Conservation (phyloP, 2,329 filamentous ascomycete species). For the Hypoxylon sp. region DNA sequence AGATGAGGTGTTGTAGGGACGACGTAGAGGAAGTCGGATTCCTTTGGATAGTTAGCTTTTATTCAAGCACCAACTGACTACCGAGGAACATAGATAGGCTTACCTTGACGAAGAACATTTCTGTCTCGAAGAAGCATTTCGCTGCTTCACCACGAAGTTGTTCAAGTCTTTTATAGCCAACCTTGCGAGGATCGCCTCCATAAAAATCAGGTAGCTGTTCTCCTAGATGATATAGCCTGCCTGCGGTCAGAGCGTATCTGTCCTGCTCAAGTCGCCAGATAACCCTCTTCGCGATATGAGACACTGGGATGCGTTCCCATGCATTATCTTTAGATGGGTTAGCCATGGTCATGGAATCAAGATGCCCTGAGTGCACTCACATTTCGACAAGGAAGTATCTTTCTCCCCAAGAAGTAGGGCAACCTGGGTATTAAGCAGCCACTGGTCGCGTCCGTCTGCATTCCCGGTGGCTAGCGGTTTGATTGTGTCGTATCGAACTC, state of each 20-base stretch:
- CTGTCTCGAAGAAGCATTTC: slow-evolving; percentile 63
- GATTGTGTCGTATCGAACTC: slow-evolving; percentile 71
- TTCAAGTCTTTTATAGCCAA: slow-evolving; percentile 56
- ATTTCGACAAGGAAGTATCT: slow-evolving; percentile 66
- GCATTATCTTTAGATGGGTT: slow-evolving; percentile 57
- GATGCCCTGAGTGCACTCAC: slow-evolving; percentile 51
- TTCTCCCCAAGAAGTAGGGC: slow-evolving; percentile 71
- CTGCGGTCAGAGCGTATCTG: slow-evolving; percentile 63
- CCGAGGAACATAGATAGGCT: slow-evolving; percentile 27
- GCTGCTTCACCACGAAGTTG: slow-evolving; percentile 59
- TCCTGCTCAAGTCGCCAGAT: slow-evolving; percentile 68
- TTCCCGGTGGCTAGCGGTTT: slow-evolving; percentile 61
- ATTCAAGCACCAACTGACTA: background rate
- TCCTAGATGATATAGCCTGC: slow-evolving; percentile 61
- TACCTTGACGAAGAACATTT: slow-evolving; percentile 75
- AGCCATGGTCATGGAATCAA: slow-evolving; percentile 6
- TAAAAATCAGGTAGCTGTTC: slow-evolving; percentile 63
- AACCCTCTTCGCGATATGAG: slow-evolving; percentile 62
- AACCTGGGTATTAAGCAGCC: slow-evolving; percentile 71
- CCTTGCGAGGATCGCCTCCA: slow-evolving; percentile 53
- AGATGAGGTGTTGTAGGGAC: slow-evolving; percentile 67
- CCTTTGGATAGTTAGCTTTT: slow-evolving; percentile 49
- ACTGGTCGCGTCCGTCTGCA: slow-evolving; percentile 68
- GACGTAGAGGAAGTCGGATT: slow-evolving; percentile 68
- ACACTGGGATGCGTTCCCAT: slow-evolving; percentile 65